Percentiles rank a stretch among this genome's conserved stretches.
phyloP scores from a whole-genome alignment of 176 grass and related monocot species.

The Oropetium thomaeum region DNA sequence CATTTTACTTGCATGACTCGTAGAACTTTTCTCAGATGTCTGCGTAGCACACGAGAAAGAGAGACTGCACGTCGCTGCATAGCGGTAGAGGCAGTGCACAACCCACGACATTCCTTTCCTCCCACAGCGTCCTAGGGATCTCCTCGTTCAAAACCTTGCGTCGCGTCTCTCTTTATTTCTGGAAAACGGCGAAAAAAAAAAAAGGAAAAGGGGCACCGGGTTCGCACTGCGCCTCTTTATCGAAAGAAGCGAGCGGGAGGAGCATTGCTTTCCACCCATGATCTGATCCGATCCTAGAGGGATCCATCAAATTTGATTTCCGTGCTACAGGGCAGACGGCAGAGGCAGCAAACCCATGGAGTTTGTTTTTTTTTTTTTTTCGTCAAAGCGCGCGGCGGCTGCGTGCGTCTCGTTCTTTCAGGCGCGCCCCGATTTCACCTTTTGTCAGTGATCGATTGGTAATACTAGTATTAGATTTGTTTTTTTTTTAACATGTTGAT shows the following conservation, averaged over 20 bases:
- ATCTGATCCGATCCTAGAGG: slow-evolving; percentile 40
- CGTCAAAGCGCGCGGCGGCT: slow-evolving; percentile 20
- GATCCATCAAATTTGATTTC: slow-evolving; percentile 6
- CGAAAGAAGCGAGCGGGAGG: slow-evolving; percentile 28
- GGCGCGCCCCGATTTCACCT: slow-evolving; percentile 20
- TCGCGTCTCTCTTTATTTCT: not conserved
- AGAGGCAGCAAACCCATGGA: no score
- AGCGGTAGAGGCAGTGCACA: not conserved
- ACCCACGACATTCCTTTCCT: slow-evolving; percentile 37
- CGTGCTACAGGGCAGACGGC: slow-evolving; percentile 8
- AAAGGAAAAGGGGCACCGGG: slow-evolving; percentile 6
- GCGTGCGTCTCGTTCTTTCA: slow-evolving; percentile 31
- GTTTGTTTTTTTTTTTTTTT: no score
- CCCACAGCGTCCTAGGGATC: slow-evolving; percentile 38
- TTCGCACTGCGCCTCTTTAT: slow-evolving; percentile 31
- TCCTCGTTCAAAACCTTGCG: slow-evolving; percentile 22
- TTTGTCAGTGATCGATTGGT: slow-evolving; percentile 25
- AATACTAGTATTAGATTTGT: not conserved
- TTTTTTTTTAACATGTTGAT: not conserved
- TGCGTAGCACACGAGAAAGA: no score
- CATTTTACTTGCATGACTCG: not conserved
- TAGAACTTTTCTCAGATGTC: not conserved
- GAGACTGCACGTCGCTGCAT: not conserved
- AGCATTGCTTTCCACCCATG: slow-evolving; percentile 43
- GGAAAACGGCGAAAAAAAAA: not conserved